Evolutionary conservation across 805 yeast species (phyloP), one percentile per base, ranked within the genome.

Genomic region (Wickerhamomyces canadensis): DNA sequence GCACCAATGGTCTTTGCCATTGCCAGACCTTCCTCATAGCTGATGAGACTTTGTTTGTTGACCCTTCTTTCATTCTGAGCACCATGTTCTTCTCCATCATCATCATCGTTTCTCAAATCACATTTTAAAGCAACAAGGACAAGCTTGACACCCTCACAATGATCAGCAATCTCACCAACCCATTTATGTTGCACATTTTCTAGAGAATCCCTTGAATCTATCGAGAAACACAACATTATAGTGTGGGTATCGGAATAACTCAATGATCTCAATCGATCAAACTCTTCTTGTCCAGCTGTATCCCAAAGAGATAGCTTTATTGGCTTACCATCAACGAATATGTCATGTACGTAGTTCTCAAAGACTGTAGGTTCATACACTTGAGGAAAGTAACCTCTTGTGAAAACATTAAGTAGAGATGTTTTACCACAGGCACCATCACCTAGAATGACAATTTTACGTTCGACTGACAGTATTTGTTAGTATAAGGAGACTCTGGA

Each of bases 401-500:
- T 83, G 62, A 79, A 84, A 42, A 76, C 84, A 69, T 87, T 87
- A 62, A 87, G 73, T 53, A 87, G 70, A 76, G 95, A 88, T 7
- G 96, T 88, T 61, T 87, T 87, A 70, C 96, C 96, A 72, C 96
- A 88, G 41, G 95, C 95, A 78, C 96, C 96, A 64, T 87, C 96
- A 64, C 96, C 96, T 40, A 87, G 96, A 58, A 88, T 85, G 62
- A 88, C 96, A 57, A 87, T 74, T 67, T 87, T 87, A 68, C 83
- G 79, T 72, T 87, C 64, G 41, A 64, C n/a, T n/a, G n/a, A n/a
- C n/a, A n/a, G n/a, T n/a, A n/a, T n/a, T n/a, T n/a, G n/a, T n/a
- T n/a, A n/a, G n/a, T n/a, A n/a, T n/a, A n/a, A n/a, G n/a, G n/a
- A n/a, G n/a, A n/a, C n/a, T n/a, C n/a, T n/a, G n/a, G n/a, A n/a